Conservation (phyloP, 768 basidiomycete genomes). For the Rhizopogon sp. region DNA sequence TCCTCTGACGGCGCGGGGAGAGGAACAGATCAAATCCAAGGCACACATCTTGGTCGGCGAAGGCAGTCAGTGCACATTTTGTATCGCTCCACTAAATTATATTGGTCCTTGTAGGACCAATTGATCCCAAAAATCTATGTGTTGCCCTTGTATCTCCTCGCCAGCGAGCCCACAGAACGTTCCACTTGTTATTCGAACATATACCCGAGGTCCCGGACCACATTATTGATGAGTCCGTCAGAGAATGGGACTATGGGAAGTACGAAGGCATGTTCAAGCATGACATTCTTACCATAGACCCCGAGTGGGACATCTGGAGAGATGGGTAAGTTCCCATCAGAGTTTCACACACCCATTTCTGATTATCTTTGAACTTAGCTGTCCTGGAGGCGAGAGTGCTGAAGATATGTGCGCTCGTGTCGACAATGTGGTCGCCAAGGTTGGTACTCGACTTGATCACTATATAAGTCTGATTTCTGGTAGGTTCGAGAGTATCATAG, state of each 20-base stretch:
- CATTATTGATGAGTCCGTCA: constrained; percentile 56
- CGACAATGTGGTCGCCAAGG: constrained; percentile 70
- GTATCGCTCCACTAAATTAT: background rate
- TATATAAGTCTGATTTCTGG: background rate
- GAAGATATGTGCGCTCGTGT: constrained; percentile 77
- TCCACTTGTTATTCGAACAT: constrained; percentile 69
- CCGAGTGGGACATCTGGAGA: constrained; percentile 78
- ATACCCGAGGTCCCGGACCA: constrained; percentile 44
- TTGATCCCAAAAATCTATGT: constrained; percentile 77
- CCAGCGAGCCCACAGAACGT: constrained; percentile 78
- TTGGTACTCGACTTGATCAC: constrained; percentile 17
- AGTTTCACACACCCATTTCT: background rate
- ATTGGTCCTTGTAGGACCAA: constrained; percentile 41
- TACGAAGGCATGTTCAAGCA: constrained; percentile 80
- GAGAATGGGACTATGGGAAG: constrained; percentile 91
- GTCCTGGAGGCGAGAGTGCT: constrained; percentile 83
- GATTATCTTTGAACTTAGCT: constrained; percentile 38
- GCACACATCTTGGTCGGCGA: constrained; percentile 68
- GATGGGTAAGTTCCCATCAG: constrained; percentile 53
- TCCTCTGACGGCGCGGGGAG: constrained; percentile 75
- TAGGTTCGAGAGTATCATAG: constrained; percentile 73
- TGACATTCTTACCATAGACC: constrained; percentile 64
- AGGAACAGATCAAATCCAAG: constrained; percentile 60
- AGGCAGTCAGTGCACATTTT: constrained; percentile 51
- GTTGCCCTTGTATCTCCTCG: constrained; percentile 85